Conservation (phyloP, 2,329 filamentous ascomycete genomes). For the Monosporascus sp. region DNA sequence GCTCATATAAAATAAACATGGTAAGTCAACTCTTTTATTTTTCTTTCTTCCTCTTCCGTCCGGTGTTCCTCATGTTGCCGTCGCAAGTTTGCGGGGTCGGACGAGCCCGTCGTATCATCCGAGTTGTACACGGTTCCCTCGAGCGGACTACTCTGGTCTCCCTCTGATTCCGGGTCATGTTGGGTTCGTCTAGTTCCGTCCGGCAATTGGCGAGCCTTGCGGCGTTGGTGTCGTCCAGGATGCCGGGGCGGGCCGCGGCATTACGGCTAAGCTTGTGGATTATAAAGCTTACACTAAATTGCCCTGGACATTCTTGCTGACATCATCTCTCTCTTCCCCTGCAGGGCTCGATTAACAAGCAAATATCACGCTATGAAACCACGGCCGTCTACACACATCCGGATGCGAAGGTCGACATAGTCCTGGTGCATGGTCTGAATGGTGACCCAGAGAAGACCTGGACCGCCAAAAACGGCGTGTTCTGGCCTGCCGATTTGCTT, state of each 20-base stretch:
- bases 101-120: not conserved
- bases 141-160: not conserved
- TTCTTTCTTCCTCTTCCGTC: slow-evolving; percentile 1
- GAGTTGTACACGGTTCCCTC: not conserved
- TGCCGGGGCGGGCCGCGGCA: not conserved
- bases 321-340: slow-evolving; percentile 1
- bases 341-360: slow-evolving; percentile 44
- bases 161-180: not conserved
- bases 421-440: slow-evolving; percentile 68
- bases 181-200: not conserved
- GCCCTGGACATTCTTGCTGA: not conserved
- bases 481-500: slow-evolving; percentile 66
- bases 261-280: not conserved
- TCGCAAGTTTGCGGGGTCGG: not conserved
- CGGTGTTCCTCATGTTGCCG: not conserved
- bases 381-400: slow-evolving; percentile 56
- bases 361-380: slow-evolving; percentile 51
- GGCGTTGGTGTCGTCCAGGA: not conserved
- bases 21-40: slow-evolving; percentile 10
- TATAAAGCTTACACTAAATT: not conserved
- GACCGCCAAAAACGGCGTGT: slow-evolving; percentile 50
- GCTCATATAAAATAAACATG: slow-evolving; percentile 14
- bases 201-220: not conserved
- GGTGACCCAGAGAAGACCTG: slow-evolving; percentile 62
- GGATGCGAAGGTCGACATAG: slow-evolving; percentile 56